These are phyloP conservation scores for Torulaspora franciscae DNA, from an alignment of 805 yeast genomes.

Conservation along the genomic window DNA sequence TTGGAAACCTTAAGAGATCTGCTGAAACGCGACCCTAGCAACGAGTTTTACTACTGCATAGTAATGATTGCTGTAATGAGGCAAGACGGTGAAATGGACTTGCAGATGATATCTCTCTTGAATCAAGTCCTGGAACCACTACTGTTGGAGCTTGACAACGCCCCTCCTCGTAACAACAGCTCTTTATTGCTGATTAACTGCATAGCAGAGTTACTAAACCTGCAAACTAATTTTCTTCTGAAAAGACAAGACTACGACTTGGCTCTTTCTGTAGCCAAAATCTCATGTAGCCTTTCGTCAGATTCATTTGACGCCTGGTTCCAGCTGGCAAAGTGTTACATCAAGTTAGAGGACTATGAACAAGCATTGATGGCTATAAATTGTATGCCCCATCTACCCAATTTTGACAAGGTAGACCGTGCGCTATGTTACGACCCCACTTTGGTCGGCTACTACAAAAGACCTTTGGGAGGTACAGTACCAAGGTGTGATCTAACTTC, in stretches of 20 bases:
- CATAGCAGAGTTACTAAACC: slow-evolving; percentile 26
- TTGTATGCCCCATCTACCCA: slow-evolving; percentile 30
- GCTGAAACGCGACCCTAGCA: slow-evolving; percentile 15
- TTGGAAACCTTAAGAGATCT: slow-evolving; percentile 18
- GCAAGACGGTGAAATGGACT: slow-evolving; percentile 22
- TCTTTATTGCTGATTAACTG: slow-evolving; percentile 26
- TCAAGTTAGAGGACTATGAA: slow-evolving; percentile 21
- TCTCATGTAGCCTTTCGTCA: slow-evolving; percentile 28
- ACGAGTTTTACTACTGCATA: slow-evolving; percentile 26
- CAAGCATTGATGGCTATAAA: slow-evolving; percentile 31
- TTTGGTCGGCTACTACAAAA: slow-evolving; percentile 23
- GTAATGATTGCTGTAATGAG: slow-evolving; percentile 26
- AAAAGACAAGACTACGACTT: slow-evolving; percentile 24
- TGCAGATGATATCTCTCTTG: slow-evolving; percentile 21
- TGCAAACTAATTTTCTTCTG: slow-evolving; percentile 29
- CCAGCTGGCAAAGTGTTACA: slow-evolving; percentile 28
- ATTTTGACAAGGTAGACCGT: slow-evolving; percentile 23
- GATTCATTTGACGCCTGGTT: slow-evolving; percentile 34
- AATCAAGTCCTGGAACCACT: slow-evolving; percentile 21
- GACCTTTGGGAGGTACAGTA: slow-evolving; percentile 24
- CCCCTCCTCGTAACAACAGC: slow-evolving; percentile 19
- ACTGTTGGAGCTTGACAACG: slow-evolving; percentile 15
- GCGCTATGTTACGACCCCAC: slow-evolving; percentile 17
- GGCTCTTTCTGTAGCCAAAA: slow-evolving; percentile 26
- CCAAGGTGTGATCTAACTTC: slow-evolving; percentile 20